phyloP scores from a whole-genome alignment of 306 rosid genomes.

The Quercus aquifolioides region DNA sequence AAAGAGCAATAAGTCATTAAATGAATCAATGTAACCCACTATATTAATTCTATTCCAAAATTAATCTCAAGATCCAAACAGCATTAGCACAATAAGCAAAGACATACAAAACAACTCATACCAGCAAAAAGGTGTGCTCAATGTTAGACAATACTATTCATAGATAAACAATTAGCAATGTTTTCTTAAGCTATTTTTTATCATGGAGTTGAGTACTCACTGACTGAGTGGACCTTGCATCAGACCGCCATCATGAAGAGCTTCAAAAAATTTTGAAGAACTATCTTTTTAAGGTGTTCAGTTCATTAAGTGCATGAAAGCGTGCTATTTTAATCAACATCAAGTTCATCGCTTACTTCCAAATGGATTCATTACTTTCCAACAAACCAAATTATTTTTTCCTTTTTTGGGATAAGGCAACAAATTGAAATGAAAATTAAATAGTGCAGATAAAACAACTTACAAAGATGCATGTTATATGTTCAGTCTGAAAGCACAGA shows the following conservation, averaged over 20 bases:
- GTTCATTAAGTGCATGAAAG: constrained; percentile 1
- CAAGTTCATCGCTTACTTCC: not conserved
- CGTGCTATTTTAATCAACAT: not conserved
- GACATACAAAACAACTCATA: not conserved
- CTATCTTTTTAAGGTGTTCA: not conserved
- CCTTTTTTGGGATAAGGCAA: not conserved
- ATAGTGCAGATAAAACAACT: not conserved
- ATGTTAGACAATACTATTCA: not conserved
- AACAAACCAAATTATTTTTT: not conserved
- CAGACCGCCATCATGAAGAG: constrained; percentile 3
- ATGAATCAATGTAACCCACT: not conserved
- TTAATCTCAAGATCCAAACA: not conserved
- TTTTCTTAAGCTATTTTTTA: not conserved
- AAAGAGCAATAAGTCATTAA: not conserved
- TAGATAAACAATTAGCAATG: not conserved
- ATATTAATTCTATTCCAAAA: not conserved
- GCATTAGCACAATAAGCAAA: not conserved
- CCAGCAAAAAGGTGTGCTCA: not conserved
- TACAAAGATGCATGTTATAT: not conserved
- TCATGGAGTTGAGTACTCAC: not conserved
- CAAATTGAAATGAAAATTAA: not conserved
- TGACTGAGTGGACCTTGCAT: constrained; percentile 9
- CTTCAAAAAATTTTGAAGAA: not conserved
- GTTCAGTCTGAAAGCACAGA: constrained; percentile 16
- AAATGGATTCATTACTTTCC: not conserved